Percentiles rank a stretch among this genome's conserved stretches.
These are phyloP conservation scores for Mycena chlorophos DNA, from an alignment of 768 basidiomycete species.

Conservation along the genomic window DNA sequence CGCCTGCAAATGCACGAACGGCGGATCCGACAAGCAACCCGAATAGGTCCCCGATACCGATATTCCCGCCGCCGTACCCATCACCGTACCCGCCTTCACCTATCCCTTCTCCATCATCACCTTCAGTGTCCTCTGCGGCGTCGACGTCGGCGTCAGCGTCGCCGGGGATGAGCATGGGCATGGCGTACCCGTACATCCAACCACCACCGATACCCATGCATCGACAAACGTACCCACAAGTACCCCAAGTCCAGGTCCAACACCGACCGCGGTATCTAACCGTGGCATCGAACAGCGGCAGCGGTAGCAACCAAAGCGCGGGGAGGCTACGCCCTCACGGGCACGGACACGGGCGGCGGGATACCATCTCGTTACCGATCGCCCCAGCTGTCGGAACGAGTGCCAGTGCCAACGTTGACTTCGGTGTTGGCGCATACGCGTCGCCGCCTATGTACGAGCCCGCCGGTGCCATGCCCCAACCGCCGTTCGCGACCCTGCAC, in stretches of 20 bases:
- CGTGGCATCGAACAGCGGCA: slow-evolving; percentile 19
- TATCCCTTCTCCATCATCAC: background rate
- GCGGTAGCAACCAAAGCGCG: slow-evolving; percentile 18
- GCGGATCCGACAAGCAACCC: slow-evolving; percentile 10
- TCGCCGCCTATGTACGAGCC: slow-evolving; percentile 11
- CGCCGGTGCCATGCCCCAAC: background rate
- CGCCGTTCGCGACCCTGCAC: background rate
- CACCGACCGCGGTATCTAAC: background rate
- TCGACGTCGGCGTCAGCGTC: no score
- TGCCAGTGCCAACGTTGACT: slow-evolving; percentile 13
- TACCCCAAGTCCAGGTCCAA: background rate
- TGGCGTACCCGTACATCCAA: background rate
- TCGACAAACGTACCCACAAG: background rate
- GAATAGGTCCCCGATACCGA: slow-evolving; percentile 10
- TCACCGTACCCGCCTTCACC: background rate
- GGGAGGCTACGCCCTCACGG: slow-evolving; percentile 17
- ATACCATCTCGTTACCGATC: slow-evolving; percentile 33
- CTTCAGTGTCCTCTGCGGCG: no score
- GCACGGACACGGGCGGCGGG: slow-evolving; percentile 26
- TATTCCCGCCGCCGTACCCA: background rate
- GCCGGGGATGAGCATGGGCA: background rate
- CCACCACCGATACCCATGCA: background rate
- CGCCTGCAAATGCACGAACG: slow-evolving; percentile 35
- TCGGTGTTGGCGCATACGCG: background rate
- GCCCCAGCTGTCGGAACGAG: slow-evolving; percentile 12